Conservation (phyloP, 768 basidiomycete species). For the Serendipita sp. region DNA sequence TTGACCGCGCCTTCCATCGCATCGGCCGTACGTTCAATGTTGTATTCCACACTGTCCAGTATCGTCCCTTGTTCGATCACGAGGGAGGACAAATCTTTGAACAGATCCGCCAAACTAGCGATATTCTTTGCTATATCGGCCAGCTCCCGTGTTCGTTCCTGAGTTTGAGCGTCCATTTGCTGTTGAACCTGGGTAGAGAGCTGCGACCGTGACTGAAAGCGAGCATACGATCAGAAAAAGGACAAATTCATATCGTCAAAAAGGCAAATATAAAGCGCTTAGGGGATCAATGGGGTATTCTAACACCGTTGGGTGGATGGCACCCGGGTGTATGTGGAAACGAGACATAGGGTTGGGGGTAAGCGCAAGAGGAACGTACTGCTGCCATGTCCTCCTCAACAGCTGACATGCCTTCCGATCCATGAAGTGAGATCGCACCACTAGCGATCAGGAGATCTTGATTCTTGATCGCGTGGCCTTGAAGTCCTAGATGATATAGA, state of each 20-base stretch:
- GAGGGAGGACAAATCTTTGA: conserved; percentile 83
- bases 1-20: conserved; percentile 70
- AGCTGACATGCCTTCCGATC: conserved; percentile 66
- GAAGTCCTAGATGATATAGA: conserved; percentile 45
- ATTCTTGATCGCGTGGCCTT: conserved; percentile 96
- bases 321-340: background rate
- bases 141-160: conserved; percentile 45
- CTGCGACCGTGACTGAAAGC: conserved; percentile 17
- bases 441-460: conserved; percentile 87
- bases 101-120: conserved; percentile 78
- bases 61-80: conserved; percentile 98
- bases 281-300: background rate
- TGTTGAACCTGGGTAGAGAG: conserved; percentile 18
- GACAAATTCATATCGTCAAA: background rate
- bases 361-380: conserved; percentile 27
- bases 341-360: conserved; percentile 12
- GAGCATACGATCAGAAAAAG: conserved; percentile 9
- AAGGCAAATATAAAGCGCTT: background rate
- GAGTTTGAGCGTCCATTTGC: conserved; percentile 28
- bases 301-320: background rate
- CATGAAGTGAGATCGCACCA: conserved; percentile 66
- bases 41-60: conserved; percentile 92
- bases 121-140: conserved; percentile 86
- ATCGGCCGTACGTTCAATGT: conserved; percentile 80
- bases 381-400: conserved; percentile 84